Base-by-base conservation (phyloP, 2,329 filamentous ascomycete genomes). In the Fonsecaea pedrosoi region DNA sequence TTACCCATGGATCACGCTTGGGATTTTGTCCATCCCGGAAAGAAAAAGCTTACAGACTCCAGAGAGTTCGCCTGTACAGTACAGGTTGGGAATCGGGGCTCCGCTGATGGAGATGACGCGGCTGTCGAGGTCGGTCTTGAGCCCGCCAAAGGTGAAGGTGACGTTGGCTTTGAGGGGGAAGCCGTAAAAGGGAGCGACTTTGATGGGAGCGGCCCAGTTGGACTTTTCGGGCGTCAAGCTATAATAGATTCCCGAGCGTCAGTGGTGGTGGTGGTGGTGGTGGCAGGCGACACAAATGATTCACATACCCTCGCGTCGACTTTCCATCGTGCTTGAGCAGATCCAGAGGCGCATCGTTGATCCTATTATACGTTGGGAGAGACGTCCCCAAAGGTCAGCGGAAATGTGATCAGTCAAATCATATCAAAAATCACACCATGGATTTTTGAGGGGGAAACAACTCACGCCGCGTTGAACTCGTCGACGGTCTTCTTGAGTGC, bases 161-260 rank as follows among this genome's bases (percentile, higher is more conserved):
- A 75, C 56, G 15, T 8, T 58, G 18, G 55, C 34, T 42, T 54
- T 70, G 70, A 54, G 73, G 50, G 7, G 70, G 69, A 60, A 66
- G 38, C 76, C 79, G 62, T 78, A 79, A 66, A 77, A 80, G 0
- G 78, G 79, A 0, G 75, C 68, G 40, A 73, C 76, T 15, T 70
- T 70, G 57, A 80, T 79, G 13, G 75, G 76, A 37, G 75, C 75
- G n/a, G 78, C 78, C 78, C 78, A 81, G 40, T 80, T 81, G 0
- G 74, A 77, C 59, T 69, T 69, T 59, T 79, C 75, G 1, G 76
- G 75, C 34, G 69, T 72, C 6, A 81, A 71, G 2, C 77, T 25
- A 25, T 25, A 25, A 25, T 25, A 25, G 25, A 25, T 25, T 25
- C 21, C 21, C 2, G 25, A 25, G 25, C 3, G 25, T 25, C 25